Evolutionary conservation across 108 stramenopile genomes (phyloP).

Genomic region (Conticribra guillardii): DNA sequence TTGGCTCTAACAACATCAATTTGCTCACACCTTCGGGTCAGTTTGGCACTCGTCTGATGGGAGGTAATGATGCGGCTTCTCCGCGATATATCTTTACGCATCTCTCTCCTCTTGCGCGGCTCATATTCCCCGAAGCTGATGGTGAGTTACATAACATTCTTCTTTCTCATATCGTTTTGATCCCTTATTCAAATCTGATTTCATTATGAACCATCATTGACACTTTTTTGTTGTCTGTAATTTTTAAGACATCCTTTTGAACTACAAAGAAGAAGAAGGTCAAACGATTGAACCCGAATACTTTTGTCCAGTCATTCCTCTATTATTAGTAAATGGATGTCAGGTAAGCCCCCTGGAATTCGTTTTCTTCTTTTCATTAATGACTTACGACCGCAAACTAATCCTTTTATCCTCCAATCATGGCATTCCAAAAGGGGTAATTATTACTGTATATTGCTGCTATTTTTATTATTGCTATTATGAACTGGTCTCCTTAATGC

Average conservation of each 20-base stretch:
- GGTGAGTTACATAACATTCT: too few relatives aligned
- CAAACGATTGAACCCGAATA: slow-evolving; percentile 84
- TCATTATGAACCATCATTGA: slow-evolving; percentile 17
- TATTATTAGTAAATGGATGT: slow-evolving; percentile 88
- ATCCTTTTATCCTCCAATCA: too few relatives aligned
- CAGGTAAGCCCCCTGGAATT: too few relatives aligned
- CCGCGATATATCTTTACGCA: slow-evolving; percentile 94
- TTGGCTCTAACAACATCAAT: slow-evolving; percentile 93
- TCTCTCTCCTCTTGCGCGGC: slow-evolving; percentile 73
- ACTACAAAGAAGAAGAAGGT: slow-evolving; percentile 88
- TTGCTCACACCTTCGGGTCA: slow-evolving; percentile 89
- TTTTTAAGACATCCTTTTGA: slow-evolving; percentile 48
- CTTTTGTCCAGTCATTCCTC: slow-evolving; percentile 86
- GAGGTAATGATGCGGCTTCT: slow-evolving; percentile 91
- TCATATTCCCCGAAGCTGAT: slow-evolving; percentile 87
- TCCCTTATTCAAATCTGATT: too few relatives aligned
- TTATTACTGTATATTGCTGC: too few relatives aligned
- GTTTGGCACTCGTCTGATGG: slow-evolving; percentile 90
- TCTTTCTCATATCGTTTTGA: too few relatives aligned
- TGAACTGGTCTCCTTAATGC: too few relatives aligned
- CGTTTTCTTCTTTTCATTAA: too few relatives aligned
- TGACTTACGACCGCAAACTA: too few relatives aligned
- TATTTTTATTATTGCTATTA: too few relatives aligned
- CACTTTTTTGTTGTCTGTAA: background rate
- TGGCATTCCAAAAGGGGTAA: too few relatives aligned